Evolutionary conservation across 352 stramenopile species (phyloP), one percentile per base, ranked within the genome.

Genomic region (Globisporangium orthogonon): DNA sequence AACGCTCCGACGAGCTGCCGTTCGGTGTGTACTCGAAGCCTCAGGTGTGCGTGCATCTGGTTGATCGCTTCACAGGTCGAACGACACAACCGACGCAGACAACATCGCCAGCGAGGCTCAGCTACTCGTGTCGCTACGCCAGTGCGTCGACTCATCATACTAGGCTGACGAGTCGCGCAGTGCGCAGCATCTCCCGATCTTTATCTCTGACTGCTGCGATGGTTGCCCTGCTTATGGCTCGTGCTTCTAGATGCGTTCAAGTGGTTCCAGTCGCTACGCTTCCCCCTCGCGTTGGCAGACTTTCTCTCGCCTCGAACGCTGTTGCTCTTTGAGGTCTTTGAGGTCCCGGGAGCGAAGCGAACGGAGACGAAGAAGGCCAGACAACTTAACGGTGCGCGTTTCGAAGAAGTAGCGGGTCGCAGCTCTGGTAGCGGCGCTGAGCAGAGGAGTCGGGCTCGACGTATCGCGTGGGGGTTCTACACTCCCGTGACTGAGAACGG

Each of bases 391-490:
- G 62, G 61, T 37, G 41, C 30, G 40, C 15, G 43, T 5, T 70
- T 78, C 46, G 60, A 78, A 58, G 33, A 40, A 10, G 45, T 66
- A 5, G 61, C 40, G 6, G 56, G 61, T 18, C 33, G 13, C 39
- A 48, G 6, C 17, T 30, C 15, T 2, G 23, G 23, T 23, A 58
- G 50, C 45, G 53, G 18, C 47, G 17, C 15, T 2, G 48, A 17
- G 17, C 7, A 14, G 11, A 14, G 2, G 7, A 18, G 10, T 18
- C 23, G 6, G 52, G 50, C n/a, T 35, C 70, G 61, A 15, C 64
- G 60, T 0, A 73, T 87, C 15, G 81, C 66, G 1, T 91, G 78
- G 76, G 71, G 69, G 3, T 91, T 88, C 54, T 88, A 86, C 39
- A 77, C 74, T 33, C 65, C 73, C 1, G 69, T 89, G 23, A 86